These are phyloP conservation scores for Papiliotrema flavescens DNA, from an alignment of 1,284 basidiomycete species.

Conservation along the genomic window DNA sequence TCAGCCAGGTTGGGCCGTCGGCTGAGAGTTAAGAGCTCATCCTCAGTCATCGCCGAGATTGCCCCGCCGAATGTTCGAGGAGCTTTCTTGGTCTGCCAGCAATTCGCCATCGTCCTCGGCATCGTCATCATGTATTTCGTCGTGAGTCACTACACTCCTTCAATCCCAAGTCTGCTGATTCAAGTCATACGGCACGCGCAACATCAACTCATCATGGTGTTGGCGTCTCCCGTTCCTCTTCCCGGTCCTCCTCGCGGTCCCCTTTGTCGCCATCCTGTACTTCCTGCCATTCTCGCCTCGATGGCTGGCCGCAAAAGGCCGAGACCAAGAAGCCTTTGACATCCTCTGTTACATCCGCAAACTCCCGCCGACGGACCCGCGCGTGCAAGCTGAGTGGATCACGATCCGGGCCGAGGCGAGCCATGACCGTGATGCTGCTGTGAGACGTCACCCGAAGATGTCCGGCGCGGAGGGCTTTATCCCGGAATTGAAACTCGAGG, in stretches of 20 bases:
- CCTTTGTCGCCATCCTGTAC: slow-evolving; percentile 31
- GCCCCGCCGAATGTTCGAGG: slow-evolving; percentile 57
- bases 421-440: slow-evolving; percentile 16
- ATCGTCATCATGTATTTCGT: slow-evolving; percentile 15
- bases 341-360: slow-evolving; percentile 35
- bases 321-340: slow-evolving; percentile 31
- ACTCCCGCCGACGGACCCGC: slow-evolving; percentile 27
- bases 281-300: slow-evolving; percentile 55
- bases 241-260: slow-evolving; percentile 59
- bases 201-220: slow-evolving; percentile 9
- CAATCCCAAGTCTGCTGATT: no score
- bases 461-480: slow-evolving; percentile 1
- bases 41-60: slow-evolving; percentile 33
- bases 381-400: slow-evolving; percentile 42
- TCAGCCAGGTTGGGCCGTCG: no score
- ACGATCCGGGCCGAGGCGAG: slow-evolving; percentile 39
- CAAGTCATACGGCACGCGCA: not conserved
- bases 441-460: slow-evolving; percentile 16
- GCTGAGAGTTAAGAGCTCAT: no score
- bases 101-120: slow-evolving; percentile 66
- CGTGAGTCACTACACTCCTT: no score
- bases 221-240: slow-evolving; percentile 71
- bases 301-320: slow-evolving; percentile 55
- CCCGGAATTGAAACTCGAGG: slow-evolving; percentile 20
- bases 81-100: slow-evolving; percentile 69